Conservation (phyloP, 2,329 filamentous ascomycete genomes). For the Trichoderma sp. region DNA sequence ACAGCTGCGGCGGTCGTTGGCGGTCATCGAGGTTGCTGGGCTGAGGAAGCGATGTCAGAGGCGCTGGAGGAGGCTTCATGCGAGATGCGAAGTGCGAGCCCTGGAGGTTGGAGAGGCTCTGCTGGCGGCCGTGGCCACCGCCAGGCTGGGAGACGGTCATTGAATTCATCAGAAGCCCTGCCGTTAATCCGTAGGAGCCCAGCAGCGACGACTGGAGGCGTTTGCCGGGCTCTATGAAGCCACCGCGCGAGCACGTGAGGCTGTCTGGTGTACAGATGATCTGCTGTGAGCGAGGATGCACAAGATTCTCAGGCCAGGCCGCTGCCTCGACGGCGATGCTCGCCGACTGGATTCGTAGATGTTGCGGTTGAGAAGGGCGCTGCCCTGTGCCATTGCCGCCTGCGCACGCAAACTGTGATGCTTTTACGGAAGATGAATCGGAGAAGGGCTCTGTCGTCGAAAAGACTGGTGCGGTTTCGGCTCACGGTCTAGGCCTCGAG, state of each 20-base stretch:
- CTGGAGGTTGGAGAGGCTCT: slow-evolving; percentile 32
- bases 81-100: slow-evolving; percentile 35
- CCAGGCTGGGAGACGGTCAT: slow-evolving; percentile 32
- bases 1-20: slow-evolving; percentile 35
- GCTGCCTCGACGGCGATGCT: slow-evolving; percentile 20
- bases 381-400: slow-evolving; percentile 31
- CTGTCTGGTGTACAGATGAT: not conserved
- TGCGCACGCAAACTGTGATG: slow-evolving; percentile 7
- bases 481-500: slow-evolving; percentile 3
- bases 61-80: slow-evolving; percentile 30
- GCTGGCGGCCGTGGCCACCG: slow-evolving; percentile 28
- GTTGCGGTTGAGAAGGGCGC: slow-evolving; percentile 15
- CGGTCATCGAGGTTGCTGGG: slow-evolving; percentile 6
- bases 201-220: slow-evolving; percentile 28
- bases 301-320: slow-evolving; percentile 2
- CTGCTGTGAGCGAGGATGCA: not conserved
- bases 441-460: not conserved
- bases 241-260: slow-evolving; percentile 19
- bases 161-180: slow-evolving; percentile 30
- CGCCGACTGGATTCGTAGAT: slow-evolving; percentile 18
- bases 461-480: slow-evolving; percentile 1
- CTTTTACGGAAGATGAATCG: slow-evolving; percentile 15
- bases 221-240: slow-evolving; percentile 30
- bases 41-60: slow-evolving; percentile 26
- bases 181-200: slow-evolving; percentile 29